phyloP scores from a whole-genome alignment of 2,329 filamentous ascomycete species.

The Beauveria bassiana region DNA sequence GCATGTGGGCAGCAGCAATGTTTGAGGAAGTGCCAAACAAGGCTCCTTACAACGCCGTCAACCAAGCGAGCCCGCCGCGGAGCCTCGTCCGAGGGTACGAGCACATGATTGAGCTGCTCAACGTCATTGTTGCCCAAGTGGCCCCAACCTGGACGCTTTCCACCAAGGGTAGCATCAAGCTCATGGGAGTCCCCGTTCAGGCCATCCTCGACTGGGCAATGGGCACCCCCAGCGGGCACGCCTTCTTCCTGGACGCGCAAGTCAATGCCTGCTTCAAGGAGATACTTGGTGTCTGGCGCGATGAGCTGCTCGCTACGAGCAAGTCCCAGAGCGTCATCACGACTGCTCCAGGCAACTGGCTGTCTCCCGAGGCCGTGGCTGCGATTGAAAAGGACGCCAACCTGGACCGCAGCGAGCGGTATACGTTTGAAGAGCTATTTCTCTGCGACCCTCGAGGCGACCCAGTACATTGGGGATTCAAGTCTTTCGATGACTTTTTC shows the following conservation, averaged over 20 bases:
- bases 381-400: conserved; percentile 17
- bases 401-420: not conserved
- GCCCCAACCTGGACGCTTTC: conserved; percentile 16
- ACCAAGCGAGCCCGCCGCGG: conserved; percentile 1
- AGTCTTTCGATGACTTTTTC: conserved; percentile 60
- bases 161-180: conserved; percentile 19
- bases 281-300: conserved; percentile 39
- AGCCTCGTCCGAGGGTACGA: conserved; percentile 14
- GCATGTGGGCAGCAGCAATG: conserved; percentile 19
- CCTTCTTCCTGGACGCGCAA: conserved; percentile 43
- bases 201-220: conserved; percentile 53
- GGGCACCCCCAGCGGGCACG: conserved; percentile 45
- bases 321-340: conserved; percentile 12
- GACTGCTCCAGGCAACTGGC: conserved; percentile 14
- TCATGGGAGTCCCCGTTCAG: conserved; percentile 49
- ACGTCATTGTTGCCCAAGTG: conserved; percentile 13
- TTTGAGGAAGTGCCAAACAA: conserved; percentile 18
- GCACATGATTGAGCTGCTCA: conserved; percentile 18
- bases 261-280: conserved; percentile 45
- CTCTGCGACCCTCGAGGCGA: conserved; percentile 14
- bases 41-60: conserved; percentile 15
- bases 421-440: conserved; percentile 16
- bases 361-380: conserved; percentile 13
- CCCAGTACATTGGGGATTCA: conserved; percentile 36
- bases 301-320: conserved; percentile 20